Conservation (phyloP, 192 early-diverging fungal species). For the Umbelopsis isabellina region DNA sequence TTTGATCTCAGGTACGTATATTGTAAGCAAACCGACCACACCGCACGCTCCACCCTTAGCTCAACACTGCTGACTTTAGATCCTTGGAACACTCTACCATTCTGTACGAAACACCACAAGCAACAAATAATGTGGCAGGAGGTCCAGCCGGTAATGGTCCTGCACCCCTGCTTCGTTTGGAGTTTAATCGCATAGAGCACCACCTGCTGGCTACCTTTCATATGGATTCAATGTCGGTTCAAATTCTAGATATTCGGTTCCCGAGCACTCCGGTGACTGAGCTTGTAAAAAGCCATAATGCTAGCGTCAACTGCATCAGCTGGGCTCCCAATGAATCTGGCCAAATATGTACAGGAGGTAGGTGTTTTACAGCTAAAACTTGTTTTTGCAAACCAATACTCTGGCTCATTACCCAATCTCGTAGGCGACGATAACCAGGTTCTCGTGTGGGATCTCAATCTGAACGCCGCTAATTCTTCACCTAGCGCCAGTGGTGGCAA, state of each 20-base stretch:
- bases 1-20: conserved; percentile 85
- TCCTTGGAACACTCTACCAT: conserved; percentile 97
- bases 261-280: conserved; percentile 87
- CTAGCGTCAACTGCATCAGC: conserved; percentile 77
- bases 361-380: conserved; percentile 20
- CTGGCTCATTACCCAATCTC: conserved; percentile 5
- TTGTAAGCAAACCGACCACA: neutral
- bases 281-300: conserved; percentile 72
- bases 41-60: neutral
- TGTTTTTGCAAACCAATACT: conserved; percentile 6
- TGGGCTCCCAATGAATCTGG: conserved; percentile 86
- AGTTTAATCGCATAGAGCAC: conserved; percentile 89
- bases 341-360: conserved; percentile 88
- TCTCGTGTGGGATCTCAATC: conserved; percentile 88
- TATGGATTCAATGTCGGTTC: conserved; percentile 79
- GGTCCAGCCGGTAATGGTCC: conserved; percentile 34
- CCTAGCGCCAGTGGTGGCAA: conserved; percentile 20
- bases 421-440: conserved; percentile 89
- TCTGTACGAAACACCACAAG: conserved; percentile 85
- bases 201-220: conserved; percentile 94
- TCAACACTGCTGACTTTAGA: conserved; percentile 41
- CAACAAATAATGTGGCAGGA: conserved; percentile 20
- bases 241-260: conserved; percentile 89
- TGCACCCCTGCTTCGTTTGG: conserved; percentile 76
- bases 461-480: neutral